Evolutionary conservation across 352 stramenopile genomes (phyloP).

Genomic region (Pythium scleroteichum): DNA sequence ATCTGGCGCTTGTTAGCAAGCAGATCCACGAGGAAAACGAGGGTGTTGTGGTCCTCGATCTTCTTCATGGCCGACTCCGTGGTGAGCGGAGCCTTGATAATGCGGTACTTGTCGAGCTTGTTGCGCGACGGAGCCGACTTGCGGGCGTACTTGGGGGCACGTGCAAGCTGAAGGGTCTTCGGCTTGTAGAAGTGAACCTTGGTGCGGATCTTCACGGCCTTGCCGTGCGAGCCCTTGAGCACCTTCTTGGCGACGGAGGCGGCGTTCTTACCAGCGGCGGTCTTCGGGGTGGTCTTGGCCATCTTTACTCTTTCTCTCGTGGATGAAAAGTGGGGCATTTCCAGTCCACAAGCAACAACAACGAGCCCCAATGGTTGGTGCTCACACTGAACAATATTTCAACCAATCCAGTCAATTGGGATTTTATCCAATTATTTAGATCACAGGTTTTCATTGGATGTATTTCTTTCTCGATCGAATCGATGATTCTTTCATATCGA

Average conservation of each 20-base stretch:
- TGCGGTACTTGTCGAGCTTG: slow-evolving; percentile 98
- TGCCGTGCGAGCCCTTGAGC: slow-evolving; percentile 96
- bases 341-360: neutral
- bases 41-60: slow-evolving; percentile 99
- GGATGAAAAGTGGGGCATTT: slow-evolving; percentile 31
- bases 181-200: slow-evolving; percentile 99
- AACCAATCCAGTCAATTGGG: slow-evolving; percentile 11
- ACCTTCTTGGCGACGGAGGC: slow-evolving; percentile 93
- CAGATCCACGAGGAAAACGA: slow-evolving; percentile 99
- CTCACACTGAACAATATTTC: slow-evolving; percentile 19
- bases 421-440: no score
- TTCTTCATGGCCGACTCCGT: slow-evolving; percentile 99
- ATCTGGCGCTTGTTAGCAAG: slow-evolving; percentile 99
- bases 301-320: slow-evolving; percentile 73
- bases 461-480: no score
- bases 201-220: slow-evolving; percentile 98
- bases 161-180: slow-evolving; percentile 95
- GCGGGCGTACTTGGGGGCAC: slow-evolving; percentile 96
- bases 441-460: no score
- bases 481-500: no score
- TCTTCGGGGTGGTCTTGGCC: slow-evolving; percentile 81
- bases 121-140: slow-evolving; percentile 93
- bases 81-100: slow-evolving; percentile 99
- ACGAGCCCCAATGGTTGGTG: slow-evolving; percentile 23
- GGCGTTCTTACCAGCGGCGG: slow-evolving; percentile 90